A percentile compares a stretch with the other conserved stretches of the same genome.
phyloP scores from a whole-genome alignment of 768 basidiomycete species.

The Suillus placidus region DNA sequence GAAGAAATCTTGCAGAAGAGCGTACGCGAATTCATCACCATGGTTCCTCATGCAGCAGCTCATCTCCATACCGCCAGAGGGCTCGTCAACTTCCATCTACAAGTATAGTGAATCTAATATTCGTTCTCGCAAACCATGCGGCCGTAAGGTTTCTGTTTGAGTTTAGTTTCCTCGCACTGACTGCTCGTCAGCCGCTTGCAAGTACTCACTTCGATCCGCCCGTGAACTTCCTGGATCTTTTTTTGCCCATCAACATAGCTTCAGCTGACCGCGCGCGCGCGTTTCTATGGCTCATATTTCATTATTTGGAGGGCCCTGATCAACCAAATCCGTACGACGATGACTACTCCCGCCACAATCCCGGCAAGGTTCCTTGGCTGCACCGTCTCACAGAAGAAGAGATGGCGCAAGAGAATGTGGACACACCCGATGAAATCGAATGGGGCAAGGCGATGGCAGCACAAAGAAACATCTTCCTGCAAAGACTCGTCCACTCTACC shows the following conservation, averaged over 20 bases:
- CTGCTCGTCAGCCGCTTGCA: conserved; percentile 52
- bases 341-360: conserved; percentile 56
- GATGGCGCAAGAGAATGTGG: conserved; percentile 69
- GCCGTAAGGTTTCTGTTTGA: conserved; percentile 50
- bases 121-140: conserved; percentile 79
- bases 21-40: conserved; percentile 44
- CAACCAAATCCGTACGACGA: conserved; percentile 77
- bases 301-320: conserved; percentile 73
- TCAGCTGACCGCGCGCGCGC: conserved; percentile 74
- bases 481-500: conserved; percentile 61
- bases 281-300: conserved; percentile 83
- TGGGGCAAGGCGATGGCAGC: conserved; percentile 79
- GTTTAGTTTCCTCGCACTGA: conserved; percentile 16
- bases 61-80: conserved; percentile 42
- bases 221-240: conserved; percentile 81
- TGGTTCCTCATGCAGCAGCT: conserved; percentile 13
- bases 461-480: conserved; percentile 70
- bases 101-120: conserved; percentile 84
- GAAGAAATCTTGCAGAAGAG: conserved; percentile 70
- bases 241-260: conserved; percentile 73
- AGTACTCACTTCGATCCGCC: conserved; percentile 73
- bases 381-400: conserved; percentile 58
- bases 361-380: conserved; percentile 67
- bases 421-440: conserved; percentile 73
- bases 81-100: conserved; percentile 73